A percentile compares a stretch with the other conserved stretches of the same genome.
phyloP scores from a whole-genome alignment of 129 eudicot species.

The Flaveria trinervia region DNA sequence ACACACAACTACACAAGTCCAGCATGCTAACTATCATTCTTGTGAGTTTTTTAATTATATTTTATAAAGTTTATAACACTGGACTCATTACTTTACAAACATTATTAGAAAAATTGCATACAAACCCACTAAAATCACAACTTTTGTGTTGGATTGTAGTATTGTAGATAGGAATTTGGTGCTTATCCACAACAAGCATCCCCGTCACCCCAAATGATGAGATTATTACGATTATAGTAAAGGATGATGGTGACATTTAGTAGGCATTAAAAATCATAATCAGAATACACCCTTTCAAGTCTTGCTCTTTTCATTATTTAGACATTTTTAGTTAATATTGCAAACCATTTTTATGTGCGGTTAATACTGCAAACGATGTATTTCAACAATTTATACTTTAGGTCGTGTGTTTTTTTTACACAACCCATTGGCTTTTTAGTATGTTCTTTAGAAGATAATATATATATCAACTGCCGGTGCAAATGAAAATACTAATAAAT shows the following conservation, averaged over 20 bases:
- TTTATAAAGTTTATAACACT: background rate
- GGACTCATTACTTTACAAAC: background rate
- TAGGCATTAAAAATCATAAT: background rate
- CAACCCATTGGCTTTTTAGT: no score
- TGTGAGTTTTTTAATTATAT: background rate
- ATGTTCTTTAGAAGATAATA: no score
- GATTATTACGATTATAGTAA: background rate
- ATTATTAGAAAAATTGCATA: background rate
- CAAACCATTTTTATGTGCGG: background rate
- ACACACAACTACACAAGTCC: no score
- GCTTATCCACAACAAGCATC: constrained; percentile 23
- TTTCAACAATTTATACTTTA: no score
- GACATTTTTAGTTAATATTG: background rate
- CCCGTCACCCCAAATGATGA: background rate
- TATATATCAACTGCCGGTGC: no score
- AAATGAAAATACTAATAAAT: no score
- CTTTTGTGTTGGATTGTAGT: background rate
- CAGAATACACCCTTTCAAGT: background rate
- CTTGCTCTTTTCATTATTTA: background rate
- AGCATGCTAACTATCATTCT: background rate
- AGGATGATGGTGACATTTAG: constrained; percentile 9
- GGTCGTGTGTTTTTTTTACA: no score
- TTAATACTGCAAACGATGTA: no score
- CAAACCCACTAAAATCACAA: background rate
- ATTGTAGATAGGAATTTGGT: constrained; percentile 12